A percentile compares a stretch with the other conserved stretches of the same genome.
Conservation (phyloP, 139 green algal species). For the Pleodorina starrii region DNA sequence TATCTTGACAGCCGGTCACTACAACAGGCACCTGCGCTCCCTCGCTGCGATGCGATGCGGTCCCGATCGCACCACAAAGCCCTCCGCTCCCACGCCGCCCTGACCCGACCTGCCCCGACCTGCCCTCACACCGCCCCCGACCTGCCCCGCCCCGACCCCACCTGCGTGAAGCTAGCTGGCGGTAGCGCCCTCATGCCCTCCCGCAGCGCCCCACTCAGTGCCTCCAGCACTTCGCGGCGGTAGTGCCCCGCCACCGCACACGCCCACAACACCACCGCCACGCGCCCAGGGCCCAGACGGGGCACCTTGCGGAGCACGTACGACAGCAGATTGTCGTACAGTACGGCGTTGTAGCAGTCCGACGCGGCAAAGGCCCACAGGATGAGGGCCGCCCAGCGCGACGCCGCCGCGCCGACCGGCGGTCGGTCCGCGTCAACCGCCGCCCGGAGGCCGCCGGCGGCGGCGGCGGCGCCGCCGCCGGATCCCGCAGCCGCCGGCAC, state of each 20-base stretch:
- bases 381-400: slow-evolving; percentile 36
- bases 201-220: slow-evolving; percentile 16
- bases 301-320: not conserved
- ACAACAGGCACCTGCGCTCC: too few species aligned
- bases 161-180: slow-evolving; percentile 43
- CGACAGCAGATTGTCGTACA: slow-evolving; percentile 44
- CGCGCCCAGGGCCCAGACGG: slow-evolving; percentile 9
- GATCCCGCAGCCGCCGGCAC: too few species aligned
- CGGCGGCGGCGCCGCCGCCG: not conserved
- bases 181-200: not conserved
- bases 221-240: slow-evolving; percentile 28
- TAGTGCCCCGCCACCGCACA: slow-evolving; percentile 43
- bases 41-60: too few species aligned
- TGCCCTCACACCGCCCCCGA: too few species aligned
- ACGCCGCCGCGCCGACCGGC: not conserved
- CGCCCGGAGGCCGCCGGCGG: not conserved
- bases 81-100: not conserved
- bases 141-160: not conserved
- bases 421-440: too few species aligned
- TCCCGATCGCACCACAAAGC: too few species aligned
- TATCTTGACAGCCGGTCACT: too few species aligned
- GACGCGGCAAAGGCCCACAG: slow-evolving; percentile 42
- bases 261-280: slow-evolving; percentile 42
- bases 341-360: slow-evolving; percentile 19
- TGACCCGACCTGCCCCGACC: not conserved